Evolutionary conservation across 2,329 filamentous ascomycete species (phyloP), one percentile per base, ranked within the genome.

Genomic region (Ophiostoma ips): DNA sequence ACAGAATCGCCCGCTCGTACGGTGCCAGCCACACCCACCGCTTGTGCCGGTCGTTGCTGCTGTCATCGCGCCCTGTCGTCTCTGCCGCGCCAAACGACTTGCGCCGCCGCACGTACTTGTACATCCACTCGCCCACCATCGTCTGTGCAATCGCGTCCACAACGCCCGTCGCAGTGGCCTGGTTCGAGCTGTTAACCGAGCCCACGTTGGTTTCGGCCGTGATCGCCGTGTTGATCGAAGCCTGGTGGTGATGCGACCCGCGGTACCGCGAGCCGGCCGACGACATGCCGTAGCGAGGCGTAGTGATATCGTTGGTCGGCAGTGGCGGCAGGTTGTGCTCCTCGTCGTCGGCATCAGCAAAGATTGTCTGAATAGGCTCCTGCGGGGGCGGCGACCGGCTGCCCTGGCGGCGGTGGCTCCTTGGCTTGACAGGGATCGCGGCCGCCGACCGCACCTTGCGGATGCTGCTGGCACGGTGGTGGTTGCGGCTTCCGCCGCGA

Each of bases 41-140:
- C 69, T 89, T 95, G 64, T 98, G 92, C 30, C 92, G 84, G 56
- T 84, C 81, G 55, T 79, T 81, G 65, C 85, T 81, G 55, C 73
- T 83, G 55, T 84, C 79, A 60, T 88, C 81, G 55, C 79, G 79
- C 34, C 75, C 74, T 53, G 73, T 78, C 21, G 70, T 73, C 41
- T 89, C 85, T 3, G 76, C 68, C 49, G 90, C 79, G 18, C 87
- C 87, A 62, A 98, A 96, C 0, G 90, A 94, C 67, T 89, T 95
- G 56, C 90, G 79, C 63, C 86, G 77, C 48, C 86, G 77, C 33
- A 90, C 84, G 60, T 94, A 92, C 65, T 94, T 94, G 71, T 83
- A 89, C 85, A 94, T 90, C 84, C 87, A 92, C 61, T 96, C 92
- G 35, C 92, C 92, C 30, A 98, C 87, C 92, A 98, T 98, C 0